A percentile compares a stretch with the other conserved stretches of the same genome.
These are phyloP conservation scores for Dendrobium huoshanense DNA, from an alignment of 106 monocot genomes.

Conservation along the genomic window DNA sequence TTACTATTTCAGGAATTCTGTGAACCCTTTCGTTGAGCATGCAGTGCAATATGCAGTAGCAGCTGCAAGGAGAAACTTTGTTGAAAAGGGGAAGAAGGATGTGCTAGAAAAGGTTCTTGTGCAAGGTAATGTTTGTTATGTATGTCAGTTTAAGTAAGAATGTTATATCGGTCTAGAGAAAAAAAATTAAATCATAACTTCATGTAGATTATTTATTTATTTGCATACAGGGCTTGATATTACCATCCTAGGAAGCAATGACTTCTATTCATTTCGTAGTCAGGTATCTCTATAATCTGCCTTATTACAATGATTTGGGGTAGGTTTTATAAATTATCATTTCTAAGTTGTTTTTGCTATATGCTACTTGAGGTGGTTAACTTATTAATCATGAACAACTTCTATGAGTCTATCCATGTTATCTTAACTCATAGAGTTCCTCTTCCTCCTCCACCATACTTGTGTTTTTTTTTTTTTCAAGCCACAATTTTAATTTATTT, in stretches of 20 bases:
- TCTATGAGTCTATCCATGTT: neutral
- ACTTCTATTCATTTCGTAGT: slow-evolving; percentile 89
- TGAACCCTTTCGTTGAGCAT: slow-evolving; percentile 93
- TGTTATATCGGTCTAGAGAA: neutral
- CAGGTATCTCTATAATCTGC: slow-evolving; percentile 39
- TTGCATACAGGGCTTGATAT: slow-evolving; percentile 75
- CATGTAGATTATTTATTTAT: slow-evolving; percentile 3
- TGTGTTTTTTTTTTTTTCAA: no score
- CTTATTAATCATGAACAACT: neutral
- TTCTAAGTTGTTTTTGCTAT: neutral
- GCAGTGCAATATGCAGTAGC: slow-evolving; percentile 85
- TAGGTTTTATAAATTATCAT: neutral
- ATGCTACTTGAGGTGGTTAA: neutral
- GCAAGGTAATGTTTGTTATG: slow-evolving; percentile 40
- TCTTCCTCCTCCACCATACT: no score
- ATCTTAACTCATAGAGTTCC: neutral
- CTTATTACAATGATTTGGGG: neutral
- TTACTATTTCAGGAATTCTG: slow-evolving; percentile 51
- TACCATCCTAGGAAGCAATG: slow-evolving; percentile 90
- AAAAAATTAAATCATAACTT: neutral
- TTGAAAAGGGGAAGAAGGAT: slow-evolving; percentile 43
- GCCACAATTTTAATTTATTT: no score
- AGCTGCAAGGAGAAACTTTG: slow-evolving; percentile 45
- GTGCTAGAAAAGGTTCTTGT: slow-evolving; percentile 63
- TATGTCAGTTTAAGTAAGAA: neutral